phyloP scores from a whole-genome alignment of 192 early-diverging fungal species.

The Polychytrium aggregatum region DNA sequence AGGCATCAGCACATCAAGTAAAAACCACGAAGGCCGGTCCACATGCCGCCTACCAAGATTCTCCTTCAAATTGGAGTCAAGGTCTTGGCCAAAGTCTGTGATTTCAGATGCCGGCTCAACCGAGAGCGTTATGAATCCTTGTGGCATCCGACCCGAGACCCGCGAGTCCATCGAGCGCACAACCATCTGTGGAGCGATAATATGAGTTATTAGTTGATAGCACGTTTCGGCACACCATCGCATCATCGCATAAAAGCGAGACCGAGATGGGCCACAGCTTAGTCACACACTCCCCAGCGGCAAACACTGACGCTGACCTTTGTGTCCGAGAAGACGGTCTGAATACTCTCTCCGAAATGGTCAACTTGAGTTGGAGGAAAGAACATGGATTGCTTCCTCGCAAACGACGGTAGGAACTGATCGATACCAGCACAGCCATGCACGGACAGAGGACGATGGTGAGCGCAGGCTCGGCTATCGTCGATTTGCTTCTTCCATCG shows the following conservation, averaged over 20 bases:
- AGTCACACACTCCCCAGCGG: background rate
- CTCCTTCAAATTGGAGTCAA: constrained; percentile 14
- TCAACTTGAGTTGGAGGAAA: background rate
- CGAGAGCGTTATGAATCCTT: constrained; percentile 31
- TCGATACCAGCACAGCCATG: background rate
- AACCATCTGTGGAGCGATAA: background rate
- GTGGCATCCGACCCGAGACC: constrained; percentile 26
- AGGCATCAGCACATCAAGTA: background rate
- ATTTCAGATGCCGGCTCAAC: constrained; percentile 29
- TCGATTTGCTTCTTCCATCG: background rate
- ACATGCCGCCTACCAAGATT: constrained; percentile 11
- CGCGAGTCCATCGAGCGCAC: constrained; percentile 20
- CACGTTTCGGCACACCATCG: background rate
- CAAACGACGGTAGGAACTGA: too few relatives aligned
- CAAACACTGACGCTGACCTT: background rate
- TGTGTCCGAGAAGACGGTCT: background rate
- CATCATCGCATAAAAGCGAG: background rate
- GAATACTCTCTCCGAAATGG: background rate
- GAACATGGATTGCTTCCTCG: too few relatives aligned
- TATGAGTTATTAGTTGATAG: background rate
- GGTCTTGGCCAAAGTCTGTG: constrained; percentile 21
- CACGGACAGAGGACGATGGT: background rate
- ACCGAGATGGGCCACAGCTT: background rate
- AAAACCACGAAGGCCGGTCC: background rate
- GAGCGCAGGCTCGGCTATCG: background rate